Evolutionary conservation across 371 early-diverging fungal genomes (phyloP).

Genomic region (Enteropsectra breve): DNA sequence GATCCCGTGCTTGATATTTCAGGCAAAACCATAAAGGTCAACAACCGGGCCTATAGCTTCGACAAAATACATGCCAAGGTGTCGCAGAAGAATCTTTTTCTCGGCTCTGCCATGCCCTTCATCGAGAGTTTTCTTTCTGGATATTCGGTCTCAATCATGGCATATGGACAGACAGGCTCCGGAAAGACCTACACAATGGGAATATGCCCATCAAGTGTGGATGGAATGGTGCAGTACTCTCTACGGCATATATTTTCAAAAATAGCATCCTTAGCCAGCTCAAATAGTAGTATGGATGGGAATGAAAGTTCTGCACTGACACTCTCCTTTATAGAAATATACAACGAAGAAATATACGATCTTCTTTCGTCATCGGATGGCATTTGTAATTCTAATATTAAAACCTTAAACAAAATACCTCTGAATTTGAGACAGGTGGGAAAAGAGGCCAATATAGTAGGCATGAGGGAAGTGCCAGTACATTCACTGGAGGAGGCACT

Average conservation of each 20-base stretch:
- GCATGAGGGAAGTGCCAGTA: constrained; percentile 72
- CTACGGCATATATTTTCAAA: constrained; percentile 42
- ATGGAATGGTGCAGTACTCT: constrained; percentile 47
- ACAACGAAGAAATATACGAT: constrained; percentile 78
- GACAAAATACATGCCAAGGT: constrained; percentile 24
- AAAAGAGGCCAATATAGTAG: constrained; percentile 76
- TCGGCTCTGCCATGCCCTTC: constrained; percentile 7
- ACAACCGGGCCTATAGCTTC: constrained; percentile 36
- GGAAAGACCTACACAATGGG: constrained; percentile 98
- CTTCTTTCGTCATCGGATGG: constrained; percentile 68
- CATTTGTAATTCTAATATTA: no score
- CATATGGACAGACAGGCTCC: constrained; percentile 72
- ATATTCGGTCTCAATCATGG: constrained; percentile 48
- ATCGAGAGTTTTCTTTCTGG: constrained; percentile 38
- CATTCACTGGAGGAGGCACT: constrained; percentile 71
- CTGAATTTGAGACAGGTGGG: constrained; percentile 66
- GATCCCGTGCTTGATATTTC: constrained; percentile 23
- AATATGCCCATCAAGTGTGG: constrained; percentile 64
- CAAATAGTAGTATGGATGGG: constrained; percentile 65
- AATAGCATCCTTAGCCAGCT: constrained; percentile 65
- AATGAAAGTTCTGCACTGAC: neutral
- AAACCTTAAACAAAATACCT: constrained; percentile 62
- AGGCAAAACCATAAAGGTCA: constrained; percentile 11
- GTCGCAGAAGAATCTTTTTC: constrained; percentile 22
- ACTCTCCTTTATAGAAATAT: constrained; percentile 71